Evolutionary conservation across 2,329 filamentous ascomycete species (phyloP), one percentile per base, ranked within the genome.

Genomic region (Furcasterigmium sp.): DNA sequence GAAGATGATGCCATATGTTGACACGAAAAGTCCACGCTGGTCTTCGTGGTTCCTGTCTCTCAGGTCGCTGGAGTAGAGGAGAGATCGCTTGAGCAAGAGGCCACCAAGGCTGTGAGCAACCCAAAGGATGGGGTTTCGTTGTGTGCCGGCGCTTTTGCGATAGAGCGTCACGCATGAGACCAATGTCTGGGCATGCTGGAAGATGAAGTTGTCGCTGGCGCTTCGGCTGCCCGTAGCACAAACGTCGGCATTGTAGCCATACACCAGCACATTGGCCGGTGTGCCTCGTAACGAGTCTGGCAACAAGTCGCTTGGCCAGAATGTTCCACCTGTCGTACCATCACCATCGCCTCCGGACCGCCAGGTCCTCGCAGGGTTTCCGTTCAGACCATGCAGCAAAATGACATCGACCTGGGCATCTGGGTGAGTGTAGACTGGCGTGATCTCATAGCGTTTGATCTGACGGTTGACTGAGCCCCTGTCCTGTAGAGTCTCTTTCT

Each of bases 1-100:
- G 58, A 91, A 91, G 26, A 90, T 71, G 45, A 90, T 78, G 19
- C 81, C 86, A 55, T 83, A 90, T 0, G 86, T 90, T 1, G 84
- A 88, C 9, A 88, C 75, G 51, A 77, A 88, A 41, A 89, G 78
- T 10, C 82, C 83, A 17, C 84, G 76, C 28, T 80, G 72, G 43
- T 84, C 75, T 47, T 86, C 78, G 29, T 81, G 75, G 51, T 79
- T 73, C 44, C 75, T 72, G 32, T 72, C 73, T 8, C 69, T 71
- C 11, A 85, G 58, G 53, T 80, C 82, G 51, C 78, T 76, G 37
- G 82, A 84, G 57, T 85, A 81, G 39, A 85, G 72, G 38, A 90
- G 64, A 2, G 83, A 81, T 37, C 82, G 71, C 60, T 90, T 90
- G 41, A 85, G 74, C 2, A 90, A 66, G 46, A 89, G 78, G 7